phyloP scores from a whole-genome alignment of 1,284 basidiomycete genomes.

The Limonomyces culmigenus region DNA sequence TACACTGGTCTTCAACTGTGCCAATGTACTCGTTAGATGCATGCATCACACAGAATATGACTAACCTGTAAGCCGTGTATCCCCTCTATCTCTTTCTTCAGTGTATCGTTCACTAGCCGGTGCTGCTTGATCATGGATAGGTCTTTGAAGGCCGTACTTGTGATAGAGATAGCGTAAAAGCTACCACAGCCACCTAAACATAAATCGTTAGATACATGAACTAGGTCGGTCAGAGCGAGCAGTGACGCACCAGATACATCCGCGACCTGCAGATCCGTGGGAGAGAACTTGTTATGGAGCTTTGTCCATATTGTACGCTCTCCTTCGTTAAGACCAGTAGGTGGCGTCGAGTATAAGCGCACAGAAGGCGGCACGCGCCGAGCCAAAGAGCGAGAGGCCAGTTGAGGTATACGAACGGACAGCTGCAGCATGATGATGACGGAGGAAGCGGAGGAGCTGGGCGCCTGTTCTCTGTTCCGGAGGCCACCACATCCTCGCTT shows the following conservation, averaged over 20 bases:
- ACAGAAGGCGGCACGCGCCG: too few relatives aligned
- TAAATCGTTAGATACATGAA: background rate
- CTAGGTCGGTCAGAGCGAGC: background rate
- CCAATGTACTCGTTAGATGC: conserved; percentile 6
- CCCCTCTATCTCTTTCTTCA: conserved; percentile 82
- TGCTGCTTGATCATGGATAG: conserved; percentile 88
- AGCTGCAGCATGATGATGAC: too few relatives aligned
- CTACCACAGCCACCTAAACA: conserved; percentile 79
- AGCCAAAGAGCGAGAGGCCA: too few relatives aligned
- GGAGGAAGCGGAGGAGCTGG: too few relatives aligned
- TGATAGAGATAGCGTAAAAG: conserved; percentile 89
- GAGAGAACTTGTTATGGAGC: conserved; percentile 56
- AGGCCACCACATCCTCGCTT: too few relatives aligned
- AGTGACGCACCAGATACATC: conserved; percentile 66
- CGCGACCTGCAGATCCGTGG: conserved; percentile 65
- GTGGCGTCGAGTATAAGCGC: background rate
- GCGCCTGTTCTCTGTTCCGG: too few relatives aligned
- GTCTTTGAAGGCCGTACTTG: conserved; percentile 74
- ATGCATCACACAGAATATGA: background rate
- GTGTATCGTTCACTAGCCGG: conserved; percentile 70
- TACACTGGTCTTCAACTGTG: background rate
- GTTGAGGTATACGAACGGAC: too few relatives aligned
- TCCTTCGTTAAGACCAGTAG: conserved; percentile 25
- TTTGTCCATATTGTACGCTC: conserved; percentile 61
- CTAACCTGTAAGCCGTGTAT: conserved; percentile 93